Conservation (phyloP, 352 stramenopile genomes). For the Plasmopara halstedii region DNA sequence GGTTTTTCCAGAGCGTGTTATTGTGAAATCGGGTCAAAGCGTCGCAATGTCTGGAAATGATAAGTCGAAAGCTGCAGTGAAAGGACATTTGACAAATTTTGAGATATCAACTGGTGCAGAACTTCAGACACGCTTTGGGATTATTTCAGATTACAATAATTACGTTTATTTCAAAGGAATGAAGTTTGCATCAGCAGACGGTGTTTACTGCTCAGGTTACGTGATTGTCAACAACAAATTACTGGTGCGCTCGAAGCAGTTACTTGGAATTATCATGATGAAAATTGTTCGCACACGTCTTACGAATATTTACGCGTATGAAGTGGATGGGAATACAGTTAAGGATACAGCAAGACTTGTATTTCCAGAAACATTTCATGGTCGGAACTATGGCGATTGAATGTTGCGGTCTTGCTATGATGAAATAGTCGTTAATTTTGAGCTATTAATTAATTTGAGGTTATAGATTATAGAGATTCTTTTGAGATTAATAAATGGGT, state of each 20-base stretch:
- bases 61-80: neutral
- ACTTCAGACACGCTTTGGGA: constrained; percentile 20
- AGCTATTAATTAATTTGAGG: no score
- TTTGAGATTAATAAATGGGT: no score
- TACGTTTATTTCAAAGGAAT: constrained; percentile 9
- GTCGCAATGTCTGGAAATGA: constrained; percentile 6
- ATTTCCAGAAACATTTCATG: constrained; percentile 5
- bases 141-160: constrained; percentile 32
- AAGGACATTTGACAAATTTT: constrained; percentile 21
- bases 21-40: constrained; percentile 4
- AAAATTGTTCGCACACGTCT: constrained; percentile 2
- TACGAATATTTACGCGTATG: constrained; percentile 6
- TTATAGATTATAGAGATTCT: no score
- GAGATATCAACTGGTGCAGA: constrained; percentile 24
- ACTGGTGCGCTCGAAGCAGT: constrained; percentile 1
- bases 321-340: constrained; percentile 5
- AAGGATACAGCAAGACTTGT: constrained; percentile 5
- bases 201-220: constrained; percentile 7
- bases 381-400: constrained; percentile 3
- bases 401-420: constrained; percentile 2
- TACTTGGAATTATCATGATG: constrained; percentile 4
- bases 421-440: neutral
- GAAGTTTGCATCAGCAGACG: constrained; percentile 9
- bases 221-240: constrained; percentile 9
- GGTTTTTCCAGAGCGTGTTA: constrained; percentile 4